Percentiles rank a stretch among this genome's conserved stretches.
Conservation (phyloP, 345 rosid species). For the Murraya paniculata region DNA sequence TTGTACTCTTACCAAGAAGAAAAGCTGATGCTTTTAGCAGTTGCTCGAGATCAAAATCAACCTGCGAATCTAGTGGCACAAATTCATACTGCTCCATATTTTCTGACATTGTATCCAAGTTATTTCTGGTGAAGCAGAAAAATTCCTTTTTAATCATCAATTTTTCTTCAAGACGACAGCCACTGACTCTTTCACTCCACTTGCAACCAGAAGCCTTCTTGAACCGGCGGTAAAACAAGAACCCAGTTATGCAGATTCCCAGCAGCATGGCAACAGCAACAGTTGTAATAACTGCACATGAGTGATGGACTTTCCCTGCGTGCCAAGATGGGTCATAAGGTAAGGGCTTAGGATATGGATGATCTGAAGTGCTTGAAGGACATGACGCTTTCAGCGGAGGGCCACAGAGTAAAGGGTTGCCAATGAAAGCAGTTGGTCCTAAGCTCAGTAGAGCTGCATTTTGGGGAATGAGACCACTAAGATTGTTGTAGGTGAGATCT, state of each 20-base stretch:
- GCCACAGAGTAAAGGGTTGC: conserved; percentile 76
- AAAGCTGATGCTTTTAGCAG: conserved; percentile 90
- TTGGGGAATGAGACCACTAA: conserved; percentile 67
- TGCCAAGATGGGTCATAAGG: conserved; percentile 20
- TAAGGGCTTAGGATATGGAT: conserved; percentile 19
- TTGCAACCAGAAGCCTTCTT: conserved; percentile 32
- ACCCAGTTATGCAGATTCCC: conserved; percentile 53
- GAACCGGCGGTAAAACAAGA: conserved; percentile 43
- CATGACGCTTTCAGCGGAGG: conserved; percentile 58
- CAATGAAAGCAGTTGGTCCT: conserved; percentile 82
- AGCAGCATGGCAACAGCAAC: conserved; percentile 33
- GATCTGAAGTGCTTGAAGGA: conserved; percentile 9
- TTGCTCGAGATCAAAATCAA: conserved; percentile 70
- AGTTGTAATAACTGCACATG: not conserved
- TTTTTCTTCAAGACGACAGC: conserved; percentile 39
- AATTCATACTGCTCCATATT: conserved; percentile 56
- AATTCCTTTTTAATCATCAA: conserved; percentile 40
- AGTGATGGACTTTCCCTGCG: conserved; percentile 20
- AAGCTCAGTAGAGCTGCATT: conserved; percentile 41
- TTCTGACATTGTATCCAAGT: conserved; percentile 44
- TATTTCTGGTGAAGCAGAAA: conserved; percentile 54
- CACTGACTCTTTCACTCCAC: conserved; percentile 18
- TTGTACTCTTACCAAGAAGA: conserved; percentile 83
- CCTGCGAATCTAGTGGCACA: conserved; percentile 55
- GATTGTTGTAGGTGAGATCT: conserved; percentile 77